phyloP scores from a whole-genome alignment of 2,329 filamentous ascomycete genomes.

The Macroventuria anomochaeta region DNA sequence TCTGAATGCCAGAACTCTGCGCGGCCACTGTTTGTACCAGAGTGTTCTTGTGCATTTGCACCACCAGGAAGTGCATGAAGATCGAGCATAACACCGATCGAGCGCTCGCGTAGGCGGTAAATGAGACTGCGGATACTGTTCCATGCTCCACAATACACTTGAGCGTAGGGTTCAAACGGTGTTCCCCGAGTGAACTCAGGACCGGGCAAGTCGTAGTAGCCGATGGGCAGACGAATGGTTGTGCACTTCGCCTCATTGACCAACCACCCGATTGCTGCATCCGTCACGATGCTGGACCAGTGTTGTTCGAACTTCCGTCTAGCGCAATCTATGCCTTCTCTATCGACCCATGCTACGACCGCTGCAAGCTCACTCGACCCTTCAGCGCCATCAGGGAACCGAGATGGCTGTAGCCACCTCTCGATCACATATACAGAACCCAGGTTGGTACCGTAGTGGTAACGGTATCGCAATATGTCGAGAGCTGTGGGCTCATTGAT shows the following conservation, averaged over 20 bases:
- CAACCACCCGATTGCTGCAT: conserved; percentile 62
- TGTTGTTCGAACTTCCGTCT: conserved; percentile 60
- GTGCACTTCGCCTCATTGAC: conserved; percentile 60
- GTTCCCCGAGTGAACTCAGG: conserved; percentile 59
- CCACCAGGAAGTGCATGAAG: conserved; percentile 66
- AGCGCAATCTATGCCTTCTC: conserved; percentile 57
- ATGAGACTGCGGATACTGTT: conserved; percentile 57
- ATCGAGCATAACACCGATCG: conserved; percentile 65
- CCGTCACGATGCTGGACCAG: conserved; percentile 59
- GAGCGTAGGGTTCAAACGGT: conserved; percentile 57
- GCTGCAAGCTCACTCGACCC: conserved; percentile 61
- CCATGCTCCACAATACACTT: conserved; percentile 64
- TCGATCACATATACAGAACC: conserved; percentile 67
- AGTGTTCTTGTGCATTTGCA: conserved; percentile 63
- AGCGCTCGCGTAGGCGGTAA: conserved; percentile 52
- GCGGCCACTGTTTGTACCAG: conserved; percentile 60
- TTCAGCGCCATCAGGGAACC: conserved; percentile 54
- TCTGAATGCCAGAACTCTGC: conserved; percentile 60
- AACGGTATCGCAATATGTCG: conserved; percentile 62
- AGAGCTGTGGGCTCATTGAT: conserved; percentile 49
- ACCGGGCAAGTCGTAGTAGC: conserved; percentile 63
- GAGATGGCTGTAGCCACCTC: conserved; percentile 61
- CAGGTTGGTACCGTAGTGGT: conserved; percentile 66
- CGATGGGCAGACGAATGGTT: conserved; percentile 65
- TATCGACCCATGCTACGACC: conserved; percentile 56